phyloP scores from a whole-genome alignment of 169 alveolate species.

The Plasmodium gallinaceum region DNA sequence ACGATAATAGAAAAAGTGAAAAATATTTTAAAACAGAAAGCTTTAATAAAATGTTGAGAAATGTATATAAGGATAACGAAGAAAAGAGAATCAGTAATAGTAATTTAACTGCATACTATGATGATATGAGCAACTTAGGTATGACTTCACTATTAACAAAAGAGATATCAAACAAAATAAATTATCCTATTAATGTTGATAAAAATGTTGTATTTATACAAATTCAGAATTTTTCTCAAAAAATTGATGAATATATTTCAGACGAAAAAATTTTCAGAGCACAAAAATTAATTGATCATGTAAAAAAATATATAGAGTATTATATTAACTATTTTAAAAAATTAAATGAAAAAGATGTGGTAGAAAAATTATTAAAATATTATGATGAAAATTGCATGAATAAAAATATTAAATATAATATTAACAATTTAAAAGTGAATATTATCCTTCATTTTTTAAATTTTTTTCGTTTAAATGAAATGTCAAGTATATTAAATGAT shows the following conservation, averaged over 20 bases:
- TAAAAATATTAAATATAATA: constrained; percentile 52
- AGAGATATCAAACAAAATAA: background rate
- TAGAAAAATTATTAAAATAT: constrained; percentile 31
- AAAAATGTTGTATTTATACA: constrained; percentile 40
- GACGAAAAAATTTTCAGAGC: constrained; percentile 74
- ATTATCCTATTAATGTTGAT: constrained; percentile 6
- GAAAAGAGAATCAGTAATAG: background rate
- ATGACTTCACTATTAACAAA: background rate
- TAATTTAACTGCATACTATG: background rate
- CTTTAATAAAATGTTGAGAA: no score
- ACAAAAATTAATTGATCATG: constrained; percentile 66
- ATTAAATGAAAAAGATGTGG: constrained; percentile 25
- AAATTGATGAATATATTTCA: constrained; percentile 60
- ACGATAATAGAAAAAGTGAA: no score
- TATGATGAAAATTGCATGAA: constrained; percentile 33
- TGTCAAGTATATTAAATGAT: constrained; percentile 24
- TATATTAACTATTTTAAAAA: constrained; percentile 59
- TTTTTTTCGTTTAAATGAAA: constrained; percentile 69
- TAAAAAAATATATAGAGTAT: constrained; percentile 53
- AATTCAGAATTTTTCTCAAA: constrained; percentile 45
- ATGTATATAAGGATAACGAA: background rate
- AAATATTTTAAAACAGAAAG: no score
- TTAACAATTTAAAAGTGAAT: constrained; percentile 56
- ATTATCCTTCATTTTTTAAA: constrained; percentile 38
- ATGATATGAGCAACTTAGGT: background rate